Conservation (phyloP, 2,329 filamentous ascomycete species). For the Juglanconis juglandina region DNA sequence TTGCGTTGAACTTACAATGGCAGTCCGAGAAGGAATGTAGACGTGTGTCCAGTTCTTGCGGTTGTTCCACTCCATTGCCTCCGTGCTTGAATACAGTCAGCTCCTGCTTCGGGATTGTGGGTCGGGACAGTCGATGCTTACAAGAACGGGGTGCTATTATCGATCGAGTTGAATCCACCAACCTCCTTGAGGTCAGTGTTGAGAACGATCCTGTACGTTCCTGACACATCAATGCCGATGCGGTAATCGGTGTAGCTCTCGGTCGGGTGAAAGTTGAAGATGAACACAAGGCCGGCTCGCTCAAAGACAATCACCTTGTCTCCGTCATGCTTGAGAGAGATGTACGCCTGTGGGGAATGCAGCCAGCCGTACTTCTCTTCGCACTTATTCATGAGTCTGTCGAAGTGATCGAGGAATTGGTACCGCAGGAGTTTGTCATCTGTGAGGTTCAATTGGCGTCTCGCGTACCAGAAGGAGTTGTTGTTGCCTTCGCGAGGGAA, state of each 20-base stretch:
- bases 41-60: constrained; percentile 88
- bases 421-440: constrained; percentile 86
- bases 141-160: constrained; percentile 81
- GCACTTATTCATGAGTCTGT: constrained; percentile 81
- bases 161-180: constrained; percentile 76
- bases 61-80: constrained; percentile 83
- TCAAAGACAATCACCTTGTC: constrained; percentile 98
- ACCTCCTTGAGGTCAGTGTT: constrained; percentile 75
- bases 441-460: constrained; percentile 87
- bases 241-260: constrained; percentile 89
- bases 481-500: constrained; percentile 91
- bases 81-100: constrained; percentile 48
- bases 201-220: constrained; percentile 83
- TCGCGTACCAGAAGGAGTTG: constrained; percentile 92
- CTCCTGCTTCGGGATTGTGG: neutral
- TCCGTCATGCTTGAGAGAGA: constrained; percentile 86
- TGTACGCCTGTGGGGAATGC: constrained; percentile 77
- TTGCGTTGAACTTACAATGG: constrained; percentile 60
- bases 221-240: constrained; percentile 78
- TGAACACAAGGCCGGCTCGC: constrained; percentile 80
- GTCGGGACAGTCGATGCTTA: neutral
- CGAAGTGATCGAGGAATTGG: constrained; percentile 88
- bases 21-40: constrained; percentile 81
- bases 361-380: constrained; percentile 93
- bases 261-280: constrained; percentile 92